Evolutionary conservation across 805 yeast species (phyloP).

Genomic region (Kluyveromyces siamensis): DNA sequence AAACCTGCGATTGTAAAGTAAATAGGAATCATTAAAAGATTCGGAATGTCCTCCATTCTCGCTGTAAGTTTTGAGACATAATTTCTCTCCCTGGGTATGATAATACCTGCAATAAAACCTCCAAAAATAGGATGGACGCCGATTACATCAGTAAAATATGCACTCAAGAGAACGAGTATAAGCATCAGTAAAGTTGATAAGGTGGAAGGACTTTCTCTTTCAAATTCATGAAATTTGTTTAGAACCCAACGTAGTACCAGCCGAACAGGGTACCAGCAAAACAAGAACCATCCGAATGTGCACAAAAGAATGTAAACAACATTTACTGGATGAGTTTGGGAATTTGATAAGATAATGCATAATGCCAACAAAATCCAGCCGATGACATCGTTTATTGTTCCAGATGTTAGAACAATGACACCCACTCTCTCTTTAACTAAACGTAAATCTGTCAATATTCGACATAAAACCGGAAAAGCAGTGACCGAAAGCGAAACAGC

Average conservation of each 20-base stretch:
- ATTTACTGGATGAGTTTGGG: conserved; percentile 51
- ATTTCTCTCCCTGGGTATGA: conserved; percentile 69
- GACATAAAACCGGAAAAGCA: conserved; percentile 76
- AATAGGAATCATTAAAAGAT: conserved; percentile 61
- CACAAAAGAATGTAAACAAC: conserved; percentile 62
- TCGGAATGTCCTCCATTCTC: conserved; percentile 70
- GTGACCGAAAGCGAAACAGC: conserved; percentile 81
- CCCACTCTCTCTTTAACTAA: conserved; percentile 61
- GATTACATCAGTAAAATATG: conserved; percentile 74
- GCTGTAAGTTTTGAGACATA: conserved; percentile 62
- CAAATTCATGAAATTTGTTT: conserved; percentile 44
- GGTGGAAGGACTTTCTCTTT: conserved; percentile 54
- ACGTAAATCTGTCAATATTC: conserved; percentile 66
- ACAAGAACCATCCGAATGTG: conserved; percentile 59
- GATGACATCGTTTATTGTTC: conserved; percentile 52
- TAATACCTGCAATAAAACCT: conserved; percentile 68
- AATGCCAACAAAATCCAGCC: conserved; percentile 79
- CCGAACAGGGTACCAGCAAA: conserved; percentile 50
- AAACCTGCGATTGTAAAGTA: conserved; percentile 78
- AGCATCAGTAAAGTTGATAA: conserved; percentile 48
- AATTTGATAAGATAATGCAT: conserved; percentile 66
- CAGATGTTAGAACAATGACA: conserved; percentile 21
- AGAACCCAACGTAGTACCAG: conserved; percentile 38
- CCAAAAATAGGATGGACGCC: conserved; percentile 87
- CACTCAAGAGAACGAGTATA: conserved; percentile 49